These are phyloP conservation scores for Blepharisma japonicum DNA, from an alignment of 73 alveolate species.

Conservation along the genomic window DNA sequence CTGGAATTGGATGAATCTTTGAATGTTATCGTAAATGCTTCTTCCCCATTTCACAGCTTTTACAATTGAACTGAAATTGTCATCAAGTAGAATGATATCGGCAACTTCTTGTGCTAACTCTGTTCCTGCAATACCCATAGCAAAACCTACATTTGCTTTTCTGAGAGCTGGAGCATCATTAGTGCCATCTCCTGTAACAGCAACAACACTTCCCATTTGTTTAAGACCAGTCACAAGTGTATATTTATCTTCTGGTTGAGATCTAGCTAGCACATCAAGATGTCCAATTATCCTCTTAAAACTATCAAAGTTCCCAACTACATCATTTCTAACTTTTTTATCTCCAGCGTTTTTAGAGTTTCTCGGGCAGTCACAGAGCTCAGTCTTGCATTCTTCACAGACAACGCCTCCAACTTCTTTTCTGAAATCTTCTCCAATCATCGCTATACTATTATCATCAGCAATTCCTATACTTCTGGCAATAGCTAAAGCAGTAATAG, in stretches of 20 bases:
- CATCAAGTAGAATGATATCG: conserved; percentile 78
- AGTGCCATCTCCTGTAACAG: conserved; percentile 85
- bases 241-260: conserved; percentile 75
- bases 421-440: conserved; percentile 69
- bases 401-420: conserved; percentile 56
- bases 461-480: conserved; percentile 51
- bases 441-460: conserved; percentile 46
- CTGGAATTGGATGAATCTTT: conserved; percentile 86
- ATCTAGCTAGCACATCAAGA: conserved; percentile 78
- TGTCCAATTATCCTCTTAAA: conserved; percentile 57
- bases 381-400: conserved; percentile 66
- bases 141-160: conserved; percentile 68
- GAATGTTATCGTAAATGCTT: conserved; percentile 80
- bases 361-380: conserved; percentile 41
- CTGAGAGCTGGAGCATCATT: conserved; percentile 70
- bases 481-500: conserved; percentile 60
- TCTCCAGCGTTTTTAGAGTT: conserved; percentile 39
- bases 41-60: conserved; percentile 90
- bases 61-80: conserved; percentile 74
- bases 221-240: conserved; percentile 72
- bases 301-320: conserved; percentile 55
- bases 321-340: conserved; percentile 58
- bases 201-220: conserved; percentile 71
- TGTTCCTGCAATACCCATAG: conserved; percentile 65
- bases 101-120: conserved; percentile 75